Conservation (phyloP, 1,284 basidiomycete species). For the Lentinula novae-zelandiae region DNA sequence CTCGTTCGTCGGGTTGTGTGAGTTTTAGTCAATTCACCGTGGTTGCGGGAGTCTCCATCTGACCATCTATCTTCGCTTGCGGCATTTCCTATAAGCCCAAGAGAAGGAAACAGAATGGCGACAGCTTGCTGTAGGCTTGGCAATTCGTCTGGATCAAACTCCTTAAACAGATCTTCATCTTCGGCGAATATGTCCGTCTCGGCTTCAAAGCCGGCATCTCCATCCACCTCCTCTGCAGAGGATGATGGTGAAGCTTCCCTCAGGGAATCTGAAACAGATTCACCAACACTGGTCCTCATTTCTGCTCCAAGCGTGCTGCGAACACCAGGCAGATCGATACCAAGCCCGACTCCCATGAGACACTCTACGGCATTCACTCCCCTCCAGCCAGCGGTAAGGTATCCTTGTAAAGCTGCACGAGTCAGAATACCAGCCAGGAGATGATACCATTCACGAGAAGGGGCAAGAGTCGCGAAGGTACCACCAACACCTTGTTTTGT, state of each 20-base stretch:
- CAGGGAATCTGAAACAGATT: neutral
- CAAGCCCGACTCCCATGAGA: constrained; percentile 69
- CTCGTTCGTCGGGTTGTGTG: neutral
- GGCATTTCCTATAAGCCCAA: constrained; percentile 25
- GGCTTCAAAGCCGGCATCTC: neutral
- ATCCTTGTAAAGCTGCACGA: constrained; percentile 77
- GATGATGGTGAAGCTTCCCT: neutral
- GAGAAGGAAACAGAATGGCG: constrained; percentile 63
- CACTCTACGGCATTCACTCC: constrained; percentile 68
- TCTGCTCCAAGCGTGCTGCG: neutral
- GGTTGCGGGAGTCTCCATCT: neutral
- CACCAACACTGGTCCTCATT: constrained; percentile 2
- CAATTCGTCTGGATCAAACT: constrained; percentile 74
- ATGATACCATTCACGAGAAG: constrained; percentile 77
- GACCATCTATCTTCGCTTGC: constrained; percentile 18
- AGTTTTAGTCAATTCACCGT: constrained; percentile 8
- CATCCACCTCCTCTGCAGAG: constrained; percentile 1
- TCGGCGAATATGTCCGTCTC: neutral
- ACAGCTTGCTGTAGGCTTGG: constrained; percentile 64
- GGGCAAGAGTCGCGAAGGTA: neutral
- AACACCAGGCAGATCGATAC: constrained; percentile 27
- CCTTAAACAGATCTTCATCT: constrained; percentile 32
- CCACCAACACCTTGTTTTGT: constrained; percentile 3
- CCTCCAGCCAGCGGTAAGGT: constrained; percentile 74
- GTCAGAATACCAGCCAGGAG: constrained; percentile 72